Evolutionary conservation across 2,329 filamentous ascomycete species (phyloP).

Genomic region (Calonectria hongkongensis): DNA sequence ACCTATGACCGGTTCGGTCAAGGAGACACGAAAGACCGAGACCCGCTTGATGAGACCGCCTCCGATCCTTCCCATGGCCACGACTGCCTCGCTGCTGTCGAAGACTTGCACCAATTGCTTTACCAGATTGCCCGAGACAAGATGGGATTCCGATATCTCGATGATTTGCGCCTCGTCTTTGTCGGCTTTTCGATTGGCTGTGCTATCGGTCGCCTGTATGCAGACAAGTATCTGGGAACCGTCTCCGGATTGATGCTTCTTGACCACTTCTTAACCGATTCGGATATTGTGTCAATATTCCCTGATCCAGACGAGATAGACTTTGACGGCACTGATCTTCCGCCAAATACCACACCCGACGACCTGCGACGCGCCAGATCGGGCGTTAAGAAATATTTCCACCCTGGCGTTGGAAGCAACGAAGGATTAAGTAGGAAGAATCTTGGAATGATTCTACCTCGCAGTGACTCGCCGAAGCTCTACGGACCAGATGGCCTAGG

Average conservation of each 20-base stretch:
- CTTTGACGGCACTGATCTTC: conserved; percentile 62
- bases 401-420: conserved; percentile 46
- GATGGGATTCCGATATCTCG: neutral
- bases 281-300: conserved; percentile 72
- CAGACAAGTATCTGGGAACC: conserved; percentile 65
- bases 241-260: conserved; percentile 70
- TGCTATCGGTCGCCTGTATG: conserved; percentile 69
- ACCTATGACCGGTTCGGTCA: conserved; percentile 77
- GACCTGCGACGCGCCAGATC: conserved; percentile 37
- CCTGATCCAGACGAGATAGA: conserved; percentile 70
- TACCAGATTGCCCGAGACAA: conserved; percentile 16
- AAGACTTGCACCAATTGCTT: conserved; percentile 48
- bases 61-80: conserved; percentile 65
- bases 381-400: conserved; percentile 42
- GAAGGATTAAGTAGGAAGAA: conserved; percentile 51
- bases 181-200: conserved; percentile 51
- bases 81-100: conserved; percentile 63
- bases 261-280: conserved; percentile 76
- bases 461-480: conserved; percentile 41
- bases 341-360: conserved; percentile 32
- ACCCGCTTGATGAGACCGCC: conserved; percentile 64
- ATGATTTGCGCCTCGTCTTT: conserved; percentile 36
- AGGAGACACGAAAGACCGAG: conserved; percentile 64
- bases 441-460: conserved; percentile 43
- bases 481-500: neutral